Base-by-base conservation (phyloP, 164 flowering plant species). In the Aristolochia californica region DNA sequence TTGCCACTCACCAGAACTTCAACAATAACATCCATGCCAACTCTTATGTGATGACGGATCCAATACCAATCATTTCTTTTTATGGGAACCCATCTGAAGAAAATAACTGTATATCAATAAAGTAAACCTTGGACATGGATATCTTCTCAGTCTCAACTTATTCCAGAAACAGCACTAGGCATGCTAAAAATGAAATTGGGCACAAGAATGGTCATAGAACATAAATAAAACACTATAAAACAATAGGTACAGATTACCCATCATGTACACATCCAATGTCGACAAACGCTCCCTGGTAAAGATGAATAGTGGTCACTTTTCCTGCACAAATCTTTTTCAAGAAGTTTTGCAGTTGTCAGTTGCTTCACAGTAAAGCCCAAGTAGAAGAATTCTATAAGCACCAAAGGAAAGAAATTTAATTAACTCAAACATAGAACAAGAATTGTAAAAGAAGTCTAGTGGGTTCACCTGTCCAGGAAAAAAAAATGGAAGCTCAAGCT, bases 211-310 rank as follows among this genome's bases (percentile, higher is more conserved):
- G 10, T 5, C 9, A 34, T 3, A 34, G 40, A 34, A 34, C 40
- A 47, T 47, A 47, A 17, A 47, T 16, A 1, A 17, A 25, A 43
- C 48, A 34, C 15, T 5, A 15, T 43, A 10, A 13, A 24, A 58
- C 0, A 7, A 23, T 13, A 14, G 16, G 16, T 45, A 48, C 21
- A 8, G n/a, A 8, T 68, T 80, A 93, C 99, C 99, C 99, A 54
- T 93, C 99, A 76, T 93, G 67, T 48, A 89, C 96, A 44, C 99
- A 91, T 66, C 97, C 99, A 70, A 93, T 85, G 64, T 93, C 96
- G 60, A 93, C 90, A 80, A 93, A 93, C 60, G 97, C 99, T 60
- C 99, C 99, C 72, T 93, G 97, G 70, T 93, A 83, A 50, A 93
- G 94, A 61, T 85, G 91, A 52, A 93, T 38, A 60, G 83, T 77